Percentiles rank a stretch among this genome's conserved stretches.
phyloP scores from a whole-genome alignment of 164 flowering plant genomes.

The Aristolochia fimbriata region DNA sequence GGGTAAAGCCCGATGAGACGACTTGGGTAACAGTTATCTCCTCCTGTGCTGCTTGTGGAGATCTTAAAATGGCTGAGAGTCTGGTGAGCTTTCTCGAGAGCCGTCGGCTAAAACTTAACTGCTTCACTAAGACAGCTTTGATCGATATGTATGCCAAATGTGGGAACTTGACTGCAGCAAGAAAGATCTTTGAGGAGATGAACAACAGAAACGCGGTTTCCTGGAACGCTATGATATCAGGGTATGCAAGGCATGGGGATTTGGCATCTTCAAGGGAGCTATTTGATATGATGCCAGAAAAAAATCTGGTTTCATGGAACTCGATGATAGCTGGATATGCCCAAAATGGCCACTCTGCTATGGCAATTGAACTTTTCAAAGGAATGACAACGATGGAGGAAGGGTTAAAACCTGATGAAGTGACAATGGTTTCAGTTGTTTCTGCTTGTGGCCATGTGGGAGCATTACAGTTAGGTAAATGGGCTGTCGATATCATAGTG shows the following conservation, averaged over 20 bases:
- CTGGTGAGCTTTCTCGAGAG: constrained; percentile 30
- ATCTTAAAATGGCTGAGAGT: constrained; percentile 39
- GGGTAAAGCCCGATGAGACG: constrained; percentile 47
- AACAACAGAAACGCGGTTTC: constrained; percentile 38
- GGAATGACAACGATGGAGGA: constrained; percentile 27
- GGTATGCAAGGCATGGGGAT: constrained; percentile 45
- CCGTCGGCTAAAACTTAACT: constrained; percentile 23
- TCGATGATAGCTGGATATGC: constrained; percentile 74
- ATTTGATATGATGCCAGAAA: constrained; percentile 52
- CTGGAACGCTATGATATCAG: constrained; percentile 81
- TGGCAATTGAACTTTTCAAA: constrained; percentile 52
- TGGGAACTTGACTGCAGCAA: constrained; percentile 32
- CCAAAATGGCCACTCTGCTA: constrained; percentile 57
- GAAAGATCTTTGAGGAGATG: constrained; percentile 41
- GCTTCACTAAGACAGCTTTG: constrained; percentile 34
- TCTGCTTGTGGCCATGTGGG: constrained; percentile 84
- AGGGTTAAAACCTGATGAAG: constrained; percentile 45
- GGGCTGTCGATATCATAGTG: constrained; percentile 26
- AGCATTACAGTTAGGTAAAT: constrained; percentile 42
- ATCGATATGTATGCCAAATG: constrained; percentile 32
- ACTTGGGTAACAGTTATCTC: constrained; percentile 57
- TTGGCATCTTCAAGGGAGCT: constrained; percentile 39
- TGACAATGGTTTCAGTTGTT: constrained; percentile 59
- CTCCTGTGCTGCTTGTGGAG: constrained; percentile 35
- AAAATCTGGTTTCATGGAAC: constrained; percentile 63